Evolutionary conservation across 2,329 filamentous ascomycete species (phyloP).

Genomic region (Fusarium nematophilum): DNA sequence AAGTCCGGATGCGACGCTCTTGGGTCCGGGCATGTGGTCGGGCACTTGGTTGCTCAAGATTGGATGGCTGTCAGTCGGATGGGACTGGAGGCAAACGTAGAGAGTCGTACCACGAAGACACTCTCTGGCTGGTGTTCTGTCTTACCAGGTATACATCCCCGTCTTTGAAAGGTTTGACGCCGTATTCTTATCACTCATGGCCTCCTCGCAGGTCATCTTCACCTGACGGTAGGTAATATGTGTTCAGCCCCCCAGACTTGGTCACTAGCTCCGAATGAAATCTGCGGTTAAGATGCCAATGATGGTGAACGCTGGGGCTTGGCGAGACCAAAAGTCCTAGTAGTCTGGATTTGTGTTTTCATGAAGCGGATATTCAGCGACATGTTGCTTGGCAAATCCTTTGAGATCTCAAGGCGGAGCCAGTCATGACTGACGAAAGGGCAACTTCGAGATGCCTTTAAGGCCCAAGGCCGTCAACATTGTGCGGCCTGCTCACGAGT

Average conservation of each 20-base stretch:
- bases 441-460: too few species aligned
- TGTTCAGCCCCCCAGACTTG: background rate
- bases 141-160: constrained; percentile 8
- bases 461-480: constrained; percentile 2
- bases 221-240: constrained; percentile 20
- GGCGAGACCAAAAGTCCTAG: background rate
- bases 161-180: too few species aligned
- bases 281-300: background rate
- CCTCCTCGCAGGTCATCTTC: constrained; percentile 14
- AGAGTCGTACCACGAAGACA: constrained; percentile 18
- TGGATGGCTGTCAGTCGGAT: constrained; percentile 20
- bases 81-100: constrained; percentile 26
- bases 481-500: background rate
- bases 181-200: too few species aligned
- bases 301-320: constrained; percentile 30
- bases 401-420: constrained; percentile 28
- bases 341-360: constrained; percentile 1
- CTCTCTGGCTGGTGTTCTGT: constrained; percentile 13
- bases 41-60: background rate
- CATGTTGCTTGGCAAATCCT: constrained; percentile 12
- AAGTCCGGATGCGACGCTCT: constrained; percentile 18
- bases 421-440: too few species aligned
- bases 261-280: background rate
- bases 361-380: constrained; percentile 35
- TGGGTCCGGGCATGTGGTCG: background rate